Evolutionary conservation across 208 protist species (phyloP), one percentile per base, ranked within the genome.

Genomic region (Leishmania arabica): DNA sequence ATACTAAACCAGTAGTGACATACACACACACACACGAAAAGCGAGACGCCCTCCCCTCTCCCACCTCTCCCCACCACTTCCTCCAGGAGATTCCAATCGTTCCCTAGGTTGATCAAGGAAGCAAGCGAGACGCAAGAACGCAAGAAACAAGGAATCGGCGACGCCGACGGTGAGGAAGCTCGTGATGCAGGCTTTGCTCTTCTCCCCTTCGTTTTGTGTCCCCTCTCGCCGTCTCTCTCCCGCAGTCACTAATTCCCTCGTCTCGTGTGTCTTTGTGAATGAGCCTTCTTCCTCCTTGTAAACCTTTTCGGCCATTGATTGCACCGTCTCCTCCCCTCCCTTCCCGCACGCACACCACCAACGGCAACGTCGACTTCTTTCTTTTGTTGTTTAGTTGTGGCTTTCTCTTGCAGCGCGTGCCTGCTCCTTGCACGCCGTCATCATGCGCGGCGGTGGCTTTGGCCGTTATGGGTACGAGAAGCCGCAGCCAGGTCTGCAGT

Each of bases 361-460:
- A 37, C 62, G 9, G 3, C 31, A 68, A 40, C 27, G 11, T 21
- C 31, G 15, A 6, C 53, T 6, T 54, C 42, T 40, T 72, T 1
- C 45, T 11, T 24, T 54, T 54, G 40, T 72, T 2, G 3, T 56
- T 56, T 24, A 27, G 31, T 1, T 56, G 7, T 7, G 21, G 13
- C 13, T 8, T 27, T 27, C 47, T 45, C n/a, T 40, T 11, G 2
- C 24, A 72, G 40, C 19, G 68, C 40, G n/a, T 37, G 60, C 65
- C 6, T 47, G 9, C 47, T 75, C 27, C 27, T 75, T 75, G 37
- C 65, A 45, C 37, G 4, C 19, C 15, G 65, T 34, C 49, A 80
- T 60, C 24, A 88, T 86, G 82, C 86, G 82, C 54, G 77, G 82
- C 60, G 75, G 85, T 17, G 68, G 69, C 7, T 89, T 86, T 72